Evolutionary conservation across 768 basidiomycete genomes (phyloP).

Genomic region (Crassisporium funariophilum): DNA sequence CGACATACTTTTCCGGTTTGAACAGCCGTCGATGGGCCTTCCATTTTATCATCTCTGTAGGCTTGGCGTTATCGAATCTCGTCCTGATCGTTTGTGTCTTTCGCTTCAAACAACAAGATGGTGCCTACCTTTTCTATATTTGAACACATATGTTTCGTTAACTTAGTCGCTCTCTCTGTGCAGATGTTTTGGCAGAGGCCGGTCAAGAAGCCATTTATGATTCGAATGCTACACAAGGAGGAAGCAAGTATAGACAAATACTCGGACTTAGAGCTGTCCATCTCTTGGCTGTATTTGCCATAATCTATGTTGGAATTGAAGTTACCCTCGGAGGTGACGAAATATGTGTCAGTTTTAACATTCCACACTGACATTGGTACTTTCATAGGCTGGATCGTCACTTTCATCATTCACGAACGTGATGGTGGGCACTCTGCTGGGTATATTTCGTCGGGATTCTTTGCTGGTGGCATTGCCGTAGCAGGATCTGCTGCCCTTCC

Average conservation of each 20-base stretch:
- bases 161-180: conserved; percentile 57
- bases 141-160: too few relatives aligned
- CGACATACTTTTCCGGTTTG: conserved; percentile 77
- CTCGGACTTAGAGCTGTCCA: conserved; percentile 56
- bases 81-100: conserved; percentile 58
- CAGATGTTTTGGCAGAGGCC: conserved; percentile 35
- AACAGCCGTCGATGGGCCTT: conserved; percentile 75
- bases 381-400: conserved; percentile 74
- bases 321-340: too few relatives aligned
- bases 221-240: too few relatives aligned
- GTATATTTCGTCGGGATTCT: conserved; percentile 14
- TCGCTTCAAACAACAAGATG: conserved; percentile 69
- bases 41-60: conserved; percentile 73
- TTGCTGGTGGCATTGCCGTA: conserved; percentile 66
- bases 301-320: conserved; percentile 72
- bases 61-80: conserved; percentile 61
- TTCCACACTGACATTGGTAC: too few relatives aligned
- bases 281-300: conserved; percentile 60
- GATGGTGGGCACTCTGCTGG: conserved; percentile 8
- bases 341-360: too few relatives aligned
- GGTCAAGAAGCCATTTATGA: conserved; percentile 41
- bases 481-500: conserved; percentile 73
- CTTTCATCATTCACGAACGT: conserved; percentile 23
- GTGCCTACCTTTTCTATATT: too few relatives aligned
- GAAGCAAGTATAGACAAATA: conserved; percentile 56